Base-by-base conservation (phyloP, 768 basidiomycete genomes). In the Pleurotus eryngii region DNA sequence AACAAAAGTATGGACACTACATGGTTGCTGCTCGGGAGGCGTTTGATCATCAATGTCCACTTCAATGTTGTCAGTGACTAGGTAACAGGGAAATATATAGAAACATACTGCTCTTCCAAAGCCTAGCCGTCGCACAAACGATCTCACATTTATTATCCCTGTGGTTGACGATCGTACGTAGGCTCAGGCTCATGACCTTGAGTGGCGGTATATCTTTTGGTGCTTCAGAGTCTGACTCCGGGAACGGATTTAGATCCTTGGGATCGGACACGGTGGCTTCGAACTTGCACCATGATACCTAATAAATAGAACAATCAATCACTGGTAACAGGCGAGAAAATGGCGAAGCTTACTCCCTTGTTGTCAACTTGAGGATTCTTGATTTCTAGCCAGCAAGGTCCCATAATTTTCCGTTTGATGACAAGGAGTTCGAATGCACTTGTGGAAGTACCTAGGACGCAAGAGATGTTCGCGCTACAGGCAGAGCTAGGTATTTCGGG, bases 241-340 rank as follows among this genome's bases (percentile, higher is more conserved):
- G 65, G 68, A 95, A 85, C 0, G 93, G 91, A 58, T 85, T 90
- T 70, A 99, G 83, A 62, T 92, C 86, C 64, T 97, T 96, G 1
- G 95, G 95, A 63, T 95, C 82, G 5, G 81, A 70, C 5, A 94
- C 89, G 0, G 83, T 85, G 15, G 83, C 89, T 73, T 99, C 96
- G 11, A 98, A 74, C 72, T 95, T 95, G 66, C 95, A 98, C 97
- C 97, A 99, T 1, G 97, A 96, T 30, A 92, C 81, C 96, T 98
- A 60, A 24, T 11, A 22, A 54, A n/a, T 45, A 30, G 30, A 35
- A 35, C 30, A 11, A 15, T 12, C 17, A 55, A 14, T 5, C 56
- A 57, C 27, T 2, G 39, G 27, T 11, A 38, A 14, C 20, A n/a
- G 14, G 35, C 20, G 9, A 18, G 8, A 17, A 58, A 15, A 12